Evolutionary conservation across 106 monocot genomes (phyloP), one percentile per base, ranked within the genome.

Genomic region (Phalaenopsis aphrodite): DNA sequence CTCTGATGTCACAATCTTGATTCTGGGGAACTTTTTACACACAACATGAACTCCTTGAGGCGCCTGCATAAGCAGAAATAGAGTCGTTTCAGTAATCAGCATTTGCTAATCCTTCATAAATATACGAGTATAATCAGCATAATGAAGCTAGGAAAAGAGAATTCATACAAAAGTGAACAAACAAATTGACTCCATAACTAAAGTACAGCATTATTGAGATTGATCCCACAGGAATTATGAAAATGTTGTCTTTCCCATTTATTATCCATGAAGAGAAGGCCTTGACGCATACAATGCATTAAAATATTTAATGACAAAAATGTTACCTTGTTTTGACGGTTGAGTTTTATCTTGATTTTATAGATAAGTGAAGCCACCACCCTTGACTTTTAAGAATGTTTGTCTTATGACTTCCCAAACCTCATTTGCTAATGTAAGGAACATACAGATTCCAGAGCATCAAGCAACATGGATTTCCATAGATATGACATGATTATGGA

Each of bases 1-100:
- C 73, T 96, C 95, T 36, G 95, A 96, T 61, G 95, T 96, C 75
- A 96, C 95, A 72, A 96, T 93, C 82, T 89, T 93, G 66, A 96
- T 85, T 84, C 89, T 88, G 41, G 95, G 95, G 57, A 91, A 96
- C 67, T 78, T 89, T 85, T 91, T 85, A 85, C 93, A 93, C 18
- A 96, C 93, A 41, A 85, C 88, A 81, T 96, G 95, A 52, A 96
- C 86, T 49, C 95, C 95, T 87, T 91, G 91, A 79, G 95, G 95
- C 81, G 95, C 94, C 94, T 94, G 52, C 11, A 76, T 66, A 8
- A 8, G 10, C 76, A 58, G 78, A 61, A 21, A 61, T 19, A 61
- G 46, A 46, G 46, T 16, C 15, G 42, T 37, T 69, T 39, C 12
- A 39, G 69, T 16, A 69, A 69, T 19, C n/a, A 37, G 17, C 17